A percentile compares a stretch with the other conserved stretches of the same genome.
phyloP scores from a whole-genome alignment of 768 basidiomycete species.

The Boletus vermiculosoides region DNA sequence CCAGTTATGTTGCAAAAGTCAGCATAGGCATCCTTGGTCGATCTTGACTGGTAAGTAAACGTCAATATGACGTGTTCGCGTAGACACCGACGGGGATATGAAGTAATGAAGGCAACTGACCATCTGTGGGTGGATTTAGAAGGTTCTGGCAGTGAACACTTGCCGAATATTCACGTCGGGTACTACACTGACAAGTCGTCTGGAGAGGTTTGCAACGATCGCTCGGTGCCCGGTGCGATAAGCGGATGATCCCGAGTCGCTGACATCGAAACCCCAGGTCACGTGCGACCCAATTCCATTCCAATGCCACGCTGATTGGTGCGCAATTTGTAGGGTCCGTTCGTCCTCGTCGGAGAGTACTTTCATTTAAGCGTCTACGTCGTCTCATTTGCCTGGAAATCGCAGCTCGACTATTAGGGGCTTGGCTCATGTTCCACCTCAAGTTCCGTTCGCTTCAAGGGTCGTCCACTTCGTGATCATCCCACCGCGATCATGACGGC shows the following conservation, averaged over 20 bases:
- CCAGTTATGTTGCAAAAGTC: slow-evolving; percentile 71
- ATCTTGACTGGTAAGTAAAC: slow-evolving; percentile 20
- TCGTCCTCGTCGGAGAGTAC: neutral
- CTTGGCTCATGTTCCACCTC: slow-evolving; percentile 6
- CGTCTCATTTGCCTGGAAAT: neutral
- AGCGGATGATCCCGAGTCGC: slow-evolving; percentile 24
- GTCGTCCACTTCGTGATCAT: slow-evolving; percentile 4
- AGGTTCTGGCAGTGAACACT: neutral
- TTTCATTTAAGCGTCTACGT: neutral
- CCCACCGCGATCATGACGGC: slow-evolving; percentile 12
- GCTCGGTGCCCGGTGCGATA: slow-evolving; percentile 9
- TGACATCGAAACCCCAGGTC: slow-evolving; percentile 18
- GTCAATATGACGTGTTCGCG: neutral
- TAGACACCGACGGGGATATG: neutral
- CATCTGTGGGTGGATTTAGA: slow-evolving; percentile 12
- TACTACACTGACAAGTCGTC: neutral
- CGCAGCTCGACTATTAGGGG: slow-evolving; percentile 3
- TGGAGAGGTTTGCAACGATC: neutral
- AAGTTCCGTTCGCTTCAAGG: slow-evolving; percentile 18
- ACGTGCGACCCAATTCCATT: slow-evolving; percentile 8
- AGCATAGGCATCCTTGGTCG: slow-evolving; percentile 43
- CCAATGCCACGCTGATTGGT: neutral
- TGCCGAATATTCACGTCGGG: neutral
- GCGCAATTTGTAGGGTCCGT: neutral
- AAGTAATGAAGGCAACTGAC: slow-evolving; percentile 15